A percentile compares a stretch with the other conserved stretches of the same genome.
Conservation (phyloP, 306 rosid genomes). For the Alnus glutinosa region DNA sequence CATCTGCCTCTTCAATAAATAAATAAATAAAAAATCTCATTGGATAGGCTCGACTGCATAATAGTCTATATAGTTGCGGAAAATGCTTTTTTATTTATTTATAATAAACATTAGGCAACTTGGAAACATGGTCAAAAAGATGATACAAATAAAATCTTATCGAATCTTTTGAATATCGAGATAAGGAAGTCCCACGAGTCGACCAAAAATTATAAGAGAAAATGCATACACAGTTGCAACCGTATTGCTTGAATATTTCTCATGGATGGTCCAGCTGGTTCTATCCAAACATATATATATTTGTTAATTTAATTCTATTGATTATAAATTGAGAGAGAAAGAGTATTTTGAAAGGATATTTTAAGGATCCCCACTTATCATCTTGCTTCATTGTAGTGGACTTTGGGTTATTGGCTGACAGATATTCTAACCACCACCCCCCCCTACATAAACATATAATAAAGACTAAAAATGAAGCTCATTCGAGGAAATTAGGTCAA, state of each 20-base stretch:
- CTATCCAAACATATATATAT: background rate
- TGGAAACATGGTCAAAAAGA: background rate
- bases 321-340: background rate
- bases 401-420: slow-evolving; percentile 56
- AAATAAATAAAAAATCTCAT: too few species aligned
- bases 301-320: too few species aligned
- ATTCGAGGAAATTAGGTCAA: slow-evolving; percentile 42
- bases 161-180: slow-evolving; percentile 1
- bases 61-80: too few species aligned
- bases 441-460: slow-evolving; percentile 22
- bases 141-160: background rate
- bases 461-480: slow-evolving; percentile 17
- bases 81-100: too few species aligned
- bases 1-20: too few species aligned
- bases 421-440: slow-evolving; percentile 39
- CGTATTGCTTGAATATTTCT: background rate
- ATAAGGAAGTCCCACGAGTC: background rate
- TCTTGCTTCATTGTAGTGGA: slow-evolving; percentile 38
- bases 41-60: too few species aligned
- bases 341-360: background rate
- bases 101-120: too few species aligned
- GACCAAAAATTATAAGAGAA: background rate
- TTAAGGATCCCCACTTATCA: background rate
- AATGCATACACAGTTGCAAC: background rate
- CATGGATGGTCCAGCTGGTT: background rate